Percentiles rank a stretch among this genome's conserved stretches.
phyloP scores from a whole-genome alignment of 305 asterid species.

The Fraxinus sp. region DNA sequence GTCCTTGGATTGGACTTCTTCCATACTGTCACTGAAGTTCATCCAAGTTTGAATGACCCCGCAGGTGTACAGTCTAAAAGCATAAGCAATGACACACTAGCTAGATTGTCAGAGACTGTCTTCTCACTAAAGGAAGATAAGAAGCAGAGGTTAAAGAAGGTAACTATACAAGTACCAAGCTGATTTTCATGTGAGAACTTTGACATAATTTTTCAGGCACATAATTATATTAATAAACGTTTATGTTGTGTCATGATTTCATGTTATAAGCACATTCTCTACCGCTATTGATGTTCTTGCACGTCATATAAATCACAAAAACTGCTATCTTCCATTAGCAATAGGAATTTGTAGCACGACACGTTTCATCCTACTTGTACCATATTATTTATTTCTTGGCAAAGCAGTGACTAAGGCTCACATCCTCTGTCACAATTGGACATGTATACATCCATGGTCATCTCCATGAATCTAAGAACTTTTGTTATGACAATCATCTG shows the following conservation, averaged over 20 bases:
- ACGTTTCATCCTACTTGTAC: not conserved
- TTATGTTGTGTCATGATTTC: not conserved
- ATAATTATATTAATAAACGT: not conserved
- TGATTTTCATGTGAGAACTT: not conserved
- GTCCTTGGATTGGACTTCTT: slow-evolving; percentile 85
- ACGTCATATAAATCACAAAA: not conserved
- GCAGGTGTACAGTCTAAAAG: slow-evolving; percentile 76
- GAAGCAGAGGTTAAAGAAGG: slow-evolving; percentile 74
- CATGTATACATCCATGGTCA: not conserved
- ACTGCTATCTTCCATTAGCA: not conserved
- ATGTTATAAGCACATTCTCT: not conserved
- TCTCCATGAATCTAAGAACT: not conserved
- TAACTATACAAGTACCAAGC: slow-evolving; percentile 21
- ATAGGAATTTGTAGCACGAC: not conserved
- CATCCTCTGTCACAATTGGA: not conserved
- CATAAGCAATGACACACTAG: slow-evolving; percentile 78
- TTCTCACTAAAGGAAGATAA: slow-evolving; percentile 69
- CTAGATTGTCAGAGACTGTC: slow-evolving; percentile 76
- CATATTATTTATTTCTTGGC: not conserved
- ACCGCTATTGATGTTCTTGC: not conserved
- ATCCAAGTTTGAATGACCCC: slow-evolving; percentile 79
- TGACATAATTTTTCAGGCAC: not conserved
- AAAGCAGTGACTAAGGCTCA: not conserved
- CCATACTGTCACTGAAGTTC: slow-evolving; percentile 75
- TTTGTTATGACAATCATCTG: not conserved